Conservation (phyloP, 495 filamentous ascomycete genomes). For the Neurospora cerealis region DNA sequence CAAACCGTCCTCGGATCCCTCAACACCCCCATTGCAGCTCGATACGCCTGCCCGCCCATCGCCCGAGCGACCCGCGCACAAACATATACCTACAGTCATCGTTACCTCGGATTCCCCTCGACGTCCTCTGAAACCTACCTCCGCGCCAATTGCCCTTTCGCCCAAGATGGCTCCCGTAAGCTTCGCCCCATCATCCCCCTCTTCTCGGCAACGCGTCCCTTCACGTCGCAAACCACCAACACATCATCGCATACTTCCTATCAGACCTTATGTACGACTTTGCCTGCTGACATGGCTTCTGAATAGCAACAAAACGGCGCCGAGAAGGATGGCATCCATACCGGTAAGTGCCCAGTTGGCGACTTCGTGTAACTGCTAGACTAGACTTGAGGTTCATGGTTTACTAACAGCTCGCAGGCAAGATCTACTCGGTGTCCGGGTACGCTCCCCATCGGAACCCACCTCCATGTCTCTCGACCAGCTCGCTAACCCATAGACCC, state of each 20-base stretch:
- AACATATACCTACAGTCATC: constrained; percentile 10
- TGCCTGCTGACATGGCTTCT: neutral
- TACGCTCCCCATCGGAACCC: constrained; percentile 24
- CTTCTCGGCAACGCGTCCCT: neutral
- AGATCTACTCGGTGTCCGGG: constrained; percentile 77
- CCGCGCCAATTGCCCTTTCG: constrained; percentile 26
- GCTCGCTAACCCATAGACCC: constrained; percentile 17
- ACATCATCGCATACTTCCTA: neutral
- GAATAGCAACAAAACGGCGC: constrained; percentile 20
- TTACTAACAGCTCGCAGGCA: constrained; percentile 38
- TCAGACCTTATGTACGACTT: neutral
- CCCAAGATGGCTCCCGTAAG: constrained; percentile 54
- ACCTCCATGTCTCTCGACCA: neutral
- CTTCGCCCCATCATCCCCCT: constrained; percentile 8
- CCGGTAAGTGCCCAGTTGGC: constrained; percentile 18
- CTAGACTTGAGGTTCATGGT: neutral
- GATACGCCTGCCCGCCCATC: constrained; percentile 18
- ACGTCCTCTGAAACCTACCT: constrained; percentile 15
- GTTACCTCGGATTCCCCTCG: constrained; percentile 16
- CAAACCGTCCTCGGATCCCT: constrained; percentile 15
- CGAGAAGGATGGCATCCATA: constrained; percentile 29
- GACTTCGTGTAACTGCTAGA: neutral
- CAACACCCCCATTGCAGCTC: constrained; percentile 15
- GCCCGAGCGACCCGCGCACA: constrained; percentile 7
- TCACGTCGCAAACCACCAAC: neutral